These are phyloP conservation scores for Debaryomyces psychrophilus DNA, from an alignment of 1,139 yeast species.

Conservation along the genomic window DNA sequence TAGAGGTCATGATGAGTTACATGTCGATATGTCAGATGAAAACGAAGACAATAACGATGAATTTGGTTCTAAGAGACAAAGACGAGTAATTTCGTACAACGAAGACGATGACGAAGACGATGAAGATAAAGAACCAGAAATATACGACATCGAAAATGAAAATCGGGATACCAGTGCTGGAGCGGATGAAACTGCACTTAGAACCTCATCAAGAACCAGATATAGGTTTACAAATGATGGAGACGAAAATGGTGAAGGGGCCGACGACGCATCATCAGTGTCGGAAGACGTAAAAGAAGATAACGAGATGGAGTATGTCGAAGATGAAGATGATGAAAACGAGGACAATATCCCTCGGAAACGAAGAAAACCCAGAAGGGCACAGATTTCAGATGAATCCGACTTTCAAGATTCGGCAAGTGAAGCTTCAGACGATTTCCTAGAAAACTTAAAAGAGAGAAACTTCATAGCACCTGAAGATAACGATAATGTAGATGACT, in stretches of 20 bases:
- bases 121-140: slow-evolving; percentile 15
- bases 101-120: slow-evolving; percentile 24
- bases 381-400: slow-evolving; percentile 26
- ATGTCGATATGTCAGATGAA: background rate
- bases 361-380: slow-evolving; percentile 22
- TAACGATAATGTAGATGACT: slow-evolving; percentile 30
- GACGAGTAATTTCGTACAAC: slow-evolving; percentile 20
- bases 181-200: slow-evolving; percentile 14
- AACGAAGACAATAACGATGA: slow-evolving; percentile 16
- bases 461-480: slow-evolving; percentile 45
- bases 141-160: slow-evolving; percentile 1
- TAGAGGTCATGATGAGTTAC: slow-evolving; percentile 5
- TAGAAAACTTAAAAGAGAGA: slow-evolving; percentile 34
- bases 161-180: slow-evolving; percentile 12
- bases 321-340: slow-evolving; percentile 40
- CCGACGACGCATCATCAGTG: slow-evolving; percentile 12
- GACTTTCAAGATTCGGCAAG: slow-evolving; percentile 34
- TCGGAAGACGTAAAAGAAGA: slow-evolving; percentile 14
- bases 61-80: slow-evolving; percentile 13
- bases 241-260: slow-evolving; percentile 19
- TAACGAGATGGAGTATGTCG: slow-evolving; percentile 24
- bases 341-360: slow-evolving; percentile 16
- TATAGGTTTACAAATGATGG: slow-evolving; percentile 20
- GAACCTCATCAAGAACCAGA: slow-evolving; percentile 4
- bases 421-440: slow-evolving; percentile 34